Conservation (phyloP, 1,284 basidiomycete genomes). For the Papiliotrema flavescens region DNA sequence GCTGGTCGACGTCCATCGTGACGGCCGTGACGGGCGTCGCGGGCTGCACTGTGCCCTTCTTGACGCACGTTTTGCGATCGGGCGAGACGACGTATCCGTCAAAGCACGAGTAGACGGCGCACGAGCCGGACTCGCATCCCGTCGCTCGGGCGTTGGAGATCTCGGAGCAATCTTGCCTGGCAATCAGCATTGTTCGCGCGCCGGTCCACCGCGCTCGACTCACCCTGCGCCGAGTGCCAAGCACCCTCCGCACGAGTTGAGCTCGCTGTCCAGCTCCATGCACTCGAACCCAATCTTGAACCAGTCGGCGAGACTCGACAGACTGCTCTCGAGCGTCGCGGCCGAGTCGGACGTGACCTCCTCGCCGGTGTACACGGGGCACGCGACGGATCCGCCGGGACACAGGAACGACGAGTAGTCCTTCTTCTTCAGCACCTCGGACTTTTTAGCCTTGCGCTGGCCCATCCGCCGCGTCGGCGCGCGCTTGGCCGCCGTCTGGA, state of each 20-base stretch:
- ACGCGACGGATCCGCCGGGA: constrained; percentile 44
- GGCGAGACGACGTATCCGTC: constrained; percentile 44
- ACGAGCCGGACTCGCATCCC: constrained; percentile 41
- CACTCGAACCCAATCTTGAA: constrained; percentile 51
- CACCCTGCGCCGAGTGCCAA: constrained; percentile 46
- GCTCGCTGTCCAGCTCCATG: constrained; percentile 46
- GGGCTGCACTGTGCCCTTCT: constrained; percentile 28
- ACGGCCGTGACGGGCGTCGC: constrained; percentile 34
- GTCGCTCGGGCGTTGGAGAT: constrained; percentile 45
- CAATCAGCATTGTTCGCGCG: neutral
- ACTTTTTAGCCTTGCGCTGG: constrained; percentile 30
- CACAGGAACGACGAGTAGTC: constrained; percentile 51
- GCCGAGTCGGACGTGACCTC: constrained; percentile 28
- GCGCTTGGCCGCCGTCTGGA: constrained; percentile 34
- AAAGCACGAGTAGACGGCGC: constrained; percentile 44
- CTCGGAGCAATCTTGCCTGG: constrained; percentile 47
- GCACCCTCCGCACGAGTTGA: constrained; percentile 49
- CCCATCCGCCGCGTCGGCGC: constrained; percentile 44
- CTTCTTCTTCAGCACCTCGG: constrained; percentile 39
- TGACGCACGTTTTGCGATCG: constrained; percentile 40
- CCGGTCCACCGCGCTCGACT: constrained; percentile 14
- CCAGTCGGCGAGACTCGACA: constrained; percentile 47
- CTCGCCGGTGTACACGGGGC: constrained; percentile 35
- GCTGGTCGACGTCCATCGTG: constrained; percentile 5
- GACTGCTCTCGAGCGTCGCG: constrained; percentile 24